Percentiles rank a stretch among this genome's conserved stretches.
phyloP scores from a whole-genome alignment of 2,329 filamentous ascomycete genomes.

The Aspergillus sp. region DNA sequence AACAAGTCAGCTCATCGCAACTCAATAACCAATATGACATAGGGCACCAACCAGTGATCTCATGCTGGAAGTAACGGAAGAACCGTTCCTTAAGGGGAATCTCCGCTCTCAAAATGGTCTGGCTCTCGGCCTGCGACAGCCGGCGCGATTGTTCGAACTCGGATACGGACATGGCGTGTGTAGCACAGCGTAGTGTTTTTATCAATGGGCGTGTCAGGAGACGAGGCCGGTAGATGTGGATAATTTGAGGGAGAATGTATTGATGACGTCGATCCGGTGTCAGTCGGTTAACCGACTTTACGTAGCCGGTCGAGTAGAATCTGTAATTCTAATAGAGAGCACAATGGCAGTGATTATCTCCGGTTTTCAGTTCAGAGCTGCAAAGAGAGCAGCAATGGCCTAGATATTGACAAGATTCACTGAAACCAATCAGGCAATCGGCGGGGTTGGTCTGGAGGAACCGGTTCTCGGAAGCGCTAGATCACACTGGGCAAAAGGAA shows the following conservation, averaged over 20 bases:
- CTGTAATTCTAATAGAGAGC: too few species aligned
- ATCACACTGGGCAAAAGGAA: not conserved
- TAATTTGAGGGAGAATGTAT: slow-evolving; percentile 11
- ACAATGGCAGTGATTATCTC: not conserved
- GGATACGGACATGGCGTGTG: slow-evolving; percentile 24
- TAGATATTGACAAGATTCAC: not conserved
- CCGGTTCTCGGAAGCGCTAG: not conserved
- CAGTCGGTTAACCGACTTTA: not conserved
- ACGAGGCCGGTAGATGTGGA: not conserved
- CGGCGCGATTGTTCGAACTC: slow-evolving; percentile 21
- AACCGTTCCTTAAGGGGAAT: slow-evolving; percentile 65
- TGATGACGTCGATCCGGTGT: slow-evolving; percentile 27
- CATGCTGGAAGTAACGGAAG: slow-evolving; percentile 74
- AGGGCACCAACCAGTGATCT: slow-evolving; percentile 57
- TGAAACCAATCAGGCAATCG: not conserved
- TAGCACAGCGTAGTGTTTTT: not conserved
- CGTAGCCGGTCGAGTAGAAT: not conserved
- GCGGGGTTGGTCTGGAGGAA: not conserved
- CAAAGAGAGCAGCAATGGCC: not conserved
- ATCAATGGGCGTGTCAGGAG: not conserved
- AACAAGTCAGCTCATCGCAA: slow-evolving; percentile 10
- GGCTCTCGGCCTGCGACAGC: slow-evolving; percentile 27
- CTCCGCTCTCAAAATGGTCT: slow-evolving; percentile 29
- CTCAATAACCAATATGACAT: not conserved
- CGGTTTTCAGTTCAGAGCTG: not conserved